These are phyloP conservation scores for Podospora pseudocomata DNA, from an alignment of 495 filamentous ascomycete genomes.

Conservation along the genomic window DNA sequence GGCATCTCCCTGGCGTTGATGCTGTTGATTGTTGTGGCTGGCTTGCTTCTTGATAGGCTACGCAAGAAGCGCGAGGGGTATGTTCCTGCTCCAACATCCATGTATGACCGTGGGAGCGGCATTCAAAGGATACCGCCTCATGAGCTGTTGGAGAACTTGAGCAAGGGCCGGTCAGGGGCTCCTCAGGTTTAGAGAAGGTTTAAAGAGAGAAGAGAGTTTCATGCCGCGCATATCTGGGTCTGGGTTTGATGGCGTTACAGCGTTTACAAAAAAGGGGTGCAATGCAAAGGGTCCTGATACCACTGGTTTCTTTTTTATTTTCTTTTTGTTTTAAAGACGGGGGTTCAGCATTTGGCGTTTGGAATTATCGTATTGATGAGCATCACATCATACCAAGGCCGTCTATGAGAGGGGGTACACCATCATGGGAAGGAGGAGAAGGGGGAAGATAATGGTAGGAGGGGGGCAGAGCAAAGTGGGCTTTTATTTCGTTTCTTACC, in stretches of 20 bases:
- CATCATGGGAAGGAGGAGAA: not conserved
- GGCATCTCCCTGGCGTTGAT: constrained; percentile 82
- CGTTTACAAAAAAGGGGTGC: not conserved
- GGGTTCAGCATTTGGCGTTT: constrained; percentile 2
- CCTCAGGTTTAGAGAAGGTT: constrained; percentile 36
- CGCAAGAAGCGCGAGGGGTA: constrained; percentile 87
- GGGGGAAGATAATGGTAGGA: not conserved
- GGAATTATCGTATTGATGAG: not conserved
- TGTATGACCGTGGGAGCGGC: constrained; percentile 68
- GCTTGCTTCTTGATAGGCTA: constrained; percentile 77
- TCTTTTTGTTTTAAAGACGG: not conserved
- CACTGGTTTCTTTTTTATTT: constrained; percentile 15
- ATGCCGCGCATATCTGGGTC: not conserved
- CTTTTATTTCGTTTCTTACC: not conserved
- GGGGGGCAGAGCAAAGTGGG: not conserved
- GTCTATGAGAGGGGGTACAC: not conserved
- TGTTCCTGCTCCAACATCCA: constrained; percentile 68
- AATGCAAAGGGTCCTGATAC: constrained; percentile 13
- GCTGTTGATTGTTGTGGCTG: constrained; percentile 81
- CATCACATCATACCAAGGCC: not conserved
- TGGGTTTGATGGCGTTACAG: constrained; percentile 1
- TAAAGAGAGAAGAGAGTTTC: not conserved
- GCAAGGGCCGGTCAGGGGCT: constrained; percentile 37
- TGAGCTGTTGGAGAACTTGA: constrained; percentile 62
- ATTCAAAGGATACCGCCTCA: constrained; percentile 78